Base-by-base conservation (phyloP, 495 filamentous ascomycete species). In the Hamigera avellanea region DNA sequence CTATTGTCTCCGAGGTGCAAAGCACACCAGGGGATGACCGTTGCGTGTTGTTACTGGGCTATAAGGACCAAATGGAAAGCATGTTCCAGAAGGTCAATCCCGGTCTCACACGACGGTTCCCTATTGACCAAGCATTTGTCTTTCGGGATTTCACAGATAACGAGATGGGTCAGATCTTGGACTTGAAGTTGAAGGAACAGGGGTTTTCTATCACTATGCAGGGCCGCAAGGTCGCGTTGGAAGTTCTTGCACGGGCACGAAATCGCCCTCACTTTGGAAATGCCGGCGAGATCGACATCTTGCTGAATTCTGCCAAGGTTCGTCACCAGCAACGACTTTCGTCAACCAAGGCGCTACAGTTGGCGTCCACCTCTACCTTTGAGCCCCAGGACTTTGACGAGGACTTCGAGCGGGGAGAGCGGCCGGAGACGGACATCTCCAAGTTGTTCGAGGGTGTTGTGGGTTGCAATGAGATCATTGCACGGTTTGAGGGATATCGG, bases 61-160 rank as follows among this genome's bases (percentile, higher is more conserved):
- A 93, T 53, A 70, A 81, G 43, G 74, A 80, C n/a, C 61, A 81
- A 46, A 83, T 93, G 73, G 66, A 71, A 35, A 52, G 65, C 2
- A 87, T 91, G 83, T 83, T 93, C 42, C 77, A 78, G 36, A 80
- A 82, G 35, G 77, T 79, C 42, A 93, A 93, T 41, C 81, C 82
- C 0, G 85, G 84, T 0, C 64, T 93, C 2, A 57, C 54, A 3
- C 67, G 84, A 33, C 67, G 83, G 7, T 91, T 93, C 39, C 75
- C 75, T 0, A 57, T 84, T 0, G 61, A 69, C 0, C 55, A 64
- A 3, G 80, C 73, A 0, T 89, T 93, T 36, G 41, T 44, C 1
- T 88, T 91, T 45, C 72, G 85, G 29, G 80, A 86, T 41, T 87
- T 83, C 46, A 66, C 57, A 0, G 64, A 79, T 7, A 45, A 47